phyloP scores from a whole-genome alignment of 345 rosid species.

The Brassica juncea region DNA sequence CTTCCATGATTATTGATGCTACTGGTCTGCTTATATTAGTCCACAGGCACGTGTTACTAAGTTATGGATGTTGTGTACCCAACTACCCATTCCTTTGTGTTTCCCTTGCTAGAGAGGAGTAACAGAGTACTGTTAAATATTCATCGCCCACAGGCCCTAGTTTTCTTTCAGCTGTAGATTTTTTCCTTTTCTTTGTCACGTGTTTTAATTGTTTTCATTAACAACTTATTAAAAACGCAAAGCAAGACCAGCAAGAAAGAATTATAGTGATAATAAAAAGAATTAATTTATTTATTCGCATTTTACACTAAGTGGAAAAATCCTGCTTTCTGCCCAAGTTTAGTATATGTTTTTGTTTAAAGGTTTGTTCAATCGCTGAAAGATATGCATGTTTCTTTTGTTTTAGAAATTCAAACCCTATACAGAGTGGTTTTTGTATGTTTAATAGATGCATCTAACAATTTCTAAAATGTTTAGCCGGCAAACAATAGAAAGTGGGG shows the following conservation, averaged over 20 bases:
- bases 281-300: background rate
- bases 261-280: background rate
- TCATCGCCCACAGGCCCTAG: background rate
- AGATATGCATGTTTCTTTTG: background rate
- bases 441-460: background rate
- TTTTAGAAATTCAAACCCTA: background rate
- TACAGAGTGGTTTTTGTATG: background rate
- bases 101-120: background rate
- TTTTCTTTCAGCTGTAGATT: background rate
- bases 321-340: background rate
- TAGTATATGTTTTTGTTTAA: background rate
- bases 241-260: background rate
- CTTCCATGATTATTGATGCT: slow-evolving; percentile 1
- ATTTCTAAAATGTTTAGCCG: background rate
- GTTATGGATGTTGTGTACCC: background rate
- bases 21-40: background rate
- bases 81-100: background rate
- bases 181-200: background rate
- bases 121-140: background rate
- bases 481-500: background rate
- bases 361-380: background rate
- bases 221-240: background rate
- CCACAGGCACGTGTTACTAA: background rate
- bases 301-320: background rate
- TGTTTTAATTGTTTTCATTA: background rate